Evolutionary conservation across 148 eudicot species (phyloP), one percentile per base, ranked within the genome.

Genomic region (Hydrangea macrophylla): DNA sequence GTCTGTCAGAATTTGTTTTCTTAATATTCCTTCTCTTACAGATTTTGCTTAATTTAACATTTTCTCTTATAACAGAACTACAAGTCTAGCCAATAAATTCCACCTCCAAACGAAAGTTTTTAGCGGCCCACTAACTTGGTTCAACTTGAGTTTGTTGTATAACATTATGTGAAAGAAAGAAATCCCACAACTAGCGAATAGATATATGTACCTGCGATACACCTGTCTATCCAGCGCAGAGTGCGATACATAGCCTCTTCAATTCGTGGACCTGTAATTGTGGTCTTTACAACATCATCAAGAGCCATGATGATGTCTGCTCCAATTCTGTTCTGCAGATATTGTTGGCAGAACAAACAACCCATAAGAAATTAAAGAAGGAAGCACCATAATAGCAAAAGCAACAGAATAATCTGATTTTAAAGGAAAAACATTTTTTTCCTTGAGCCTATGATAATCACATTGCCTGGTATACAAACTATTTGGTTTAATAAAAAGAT

Each of bases 161-260:
- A 10, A 35, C 9, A 27, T 50, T n/a, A 35, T 51, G 36, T 42
- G 5, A 18, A 6, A 62, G 40, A 55, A 23, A 35, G 20, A 7
- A 22, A 33, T 8, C 32, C 37, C 22, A 25, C 51, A 55, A 64
- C 11, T 28, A 23, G 0, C 35, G 11, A 65, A 2, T 15, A 35
- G 60, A 53, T 42, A 36, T 24, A 54, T 60, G 58, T 70, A 90
- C 96, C 96, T 87, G 78, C 69, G 50, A 92, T 92, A 68, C 98
- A 92, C 75, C 96, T 84, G 76, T 92, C 98, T 68, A 92, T 92
- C 98, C 98, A 92, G 58, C 93, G 90, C 69, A 92, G 83, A 60
- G 98, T 92, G 31, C 89, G 91, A 77, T 92, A 84, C 96, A 89
- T 89, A 69, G 98, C 96, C 79, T 92, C 98, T 77, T 92, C 89